Percentiles rank a stretch among this genome's conserved stretches.
Conservation (phyloP, 2,329 filamentous ascomycete genomes). For the Fusarium duplospermum region DNA sequence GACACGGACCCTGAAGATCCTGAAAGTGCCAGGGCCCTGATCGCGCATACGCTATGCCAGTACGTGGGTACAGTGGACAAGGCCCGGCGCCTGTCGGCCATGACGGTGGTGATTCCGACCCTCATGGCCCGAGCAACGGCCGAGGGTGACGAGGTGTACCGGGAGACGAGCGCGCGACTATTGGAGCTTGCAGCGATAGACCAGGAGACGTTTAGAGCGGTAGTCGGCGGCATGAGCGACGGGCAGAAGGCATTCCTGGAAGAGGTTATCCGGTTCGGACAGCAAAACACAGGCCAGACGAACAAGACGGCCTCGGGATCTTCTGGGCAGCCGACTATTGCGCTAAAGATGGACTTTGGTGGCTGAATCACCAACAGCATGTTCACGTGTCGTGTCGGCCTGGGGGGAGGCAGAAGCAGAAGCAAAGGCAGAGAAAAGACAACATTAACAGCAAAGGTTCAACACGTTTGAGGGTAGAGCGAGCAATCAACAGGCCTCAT, state of each 20-base stretch:
- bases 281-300: slow-evolving; percentile 57
- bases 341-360: slow-evolving; percentile 93
- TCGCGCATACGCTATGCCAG: slow-evolving; percentile 81
- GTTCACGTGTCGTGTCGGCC: slow-evolving; percentile 11
- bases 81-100: slow-evolving; percentile 67
- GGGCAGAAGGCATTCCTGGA: slow-evolving; percentile 83
- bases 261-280: slow-evolving; percentile 77
- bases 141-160: slow-evolving; percentile 70
- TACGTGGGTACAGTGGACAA: slow-evolving; percentile 67
- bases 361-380: slow-evolving; percentile 43
- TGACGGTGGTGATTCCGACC: slow-evolving; percentile 81
- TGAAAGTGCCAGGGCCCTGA: slow-evolving; percentile 76
- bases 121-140: slow-evolving; percentile 78
- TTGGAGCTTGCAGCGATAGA: slow-evolving; percentile 85
- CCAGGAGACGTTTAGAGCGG: slow-evolving; percentile 76
- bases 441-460: neutral
- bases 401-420: neutral
- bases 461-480: slow-evolving; percentile 6
- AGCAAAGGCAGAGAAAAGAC: neutral
- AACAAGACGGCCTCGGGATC: slow-evolving; percentile 55
- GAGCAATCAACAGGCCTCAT: slow-evolving; percentile 12
- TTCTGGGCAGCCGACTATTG: slow-evolving; percentile 81
- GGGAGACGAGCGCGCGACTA: slow-evolving; percentile 80
- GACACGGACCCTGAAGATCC: slow-evolving; percentile 80
- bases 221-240: slow-evolving; percentile 77